Evolutionary conservation across 345 rosid species (phyloP), one percentile per base, ranked within the genome.

Genomic region (Noccaea bulbosa): DNA sequence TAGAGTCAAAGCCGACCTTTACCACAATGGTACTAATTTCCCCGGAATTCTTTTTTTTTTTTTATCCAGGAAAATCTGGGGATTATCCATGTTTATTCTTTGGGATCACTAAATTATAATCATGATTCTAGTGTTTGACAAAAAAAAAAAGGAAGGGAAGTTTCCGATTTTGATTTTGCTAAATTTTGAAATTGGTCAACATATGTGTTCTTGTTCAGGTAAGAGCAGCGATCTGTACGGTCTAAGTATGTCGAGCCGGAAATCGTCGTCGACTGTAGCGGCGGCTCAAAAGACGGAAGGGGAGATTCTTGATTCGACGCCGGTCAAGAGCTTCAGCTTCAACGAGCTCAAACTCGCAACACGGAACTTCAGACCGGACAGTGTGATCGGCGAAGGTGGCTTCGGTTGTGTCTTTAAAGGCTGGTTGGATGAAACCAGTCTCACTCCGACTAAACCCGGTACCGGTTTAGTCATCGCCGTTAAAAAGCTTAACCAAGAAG

Each of bases 331-430:
- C 76, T 88, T 95, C 74, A 80, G 54, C 70, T 92, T 82, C 74
- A 70, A 78, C 57, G 92, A 95, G 70, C 91, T 95, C 2, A 88
- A 71, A 75, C 79, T 76, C 15, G 92, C 94, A 32, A 90, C 99
- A 0, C 83, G 96, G 65, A 95, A 90, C 78, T 95, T 95, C 78
- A 80, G 99, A 38, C 91, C 97, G 1, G 99, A 95, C 70, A 90
- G 97, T 74, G 96, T 95, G 41, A 62, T 92, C 20, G 98, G 98
- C 10, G 97, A 92, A 85, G 98, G 98, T 65, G 99, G 99, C 4
- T 95, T 92, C 58, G 99, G 99, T 69, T 85, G 93, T 41, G 98
- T 95, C 33, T 95, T 92, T 65, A 95, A 92, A 77, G 99, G 98
- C 14, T 95, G 99, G 98, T 75, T 95, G 39, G 98, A 95, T 70